Base-by-base conservation (phyloP, 257 asterid genomes). In the Phtheirospermum japonicum region DNA sequence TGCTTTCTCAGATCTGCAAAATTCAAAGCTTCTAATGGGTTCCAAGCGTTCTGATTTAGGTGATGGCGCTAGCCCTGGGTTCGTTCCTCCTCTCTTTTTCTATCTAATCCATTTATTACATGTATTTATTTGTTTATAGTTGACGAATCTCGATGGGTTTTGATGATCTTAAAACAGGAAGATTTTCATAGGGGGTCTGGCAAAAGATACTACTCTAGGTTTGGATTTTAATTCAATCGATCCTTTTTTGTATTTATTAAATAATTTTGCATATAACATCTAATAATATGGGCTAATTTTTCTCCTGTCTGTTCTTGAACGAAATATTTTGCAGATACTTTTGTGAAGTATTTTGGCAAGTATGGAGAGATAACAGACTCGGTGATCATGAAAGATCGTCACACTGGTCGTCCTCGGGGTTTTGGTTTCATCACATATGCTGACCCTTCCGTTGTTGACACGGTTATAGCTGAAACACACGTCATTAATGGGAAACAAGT, bases 61-160 rank as follows among this genome's bases (percentile, higher is more conserved):
- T 18, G 94, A 91, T 64, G 95, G 96, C 61, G 96, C 96, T 62
- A 88, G 95, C 79, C 96, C 96, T 6, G 96, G 98, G 98, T 91
- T 60, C 43, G 82, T 56, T 30, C 62, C 28, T 63, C 43, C 49
- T 42, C 19, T 42, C 2, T 42, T 17, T 12, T 42, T 51, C 36
- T 20, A 6, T 59, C n/a, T 49, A n/a, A 17, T 63, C 5, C n/a
- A 5, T 34, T 32, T 40, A 13, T 31, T 56, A 2, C 31, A 4
- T 68, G 7, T 33, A 7, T 70, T 4, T 36, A 1, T 52, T 11
- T 7, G 13, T 59, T 20, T 46, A 62, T 54, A 18, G 19, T n/a
- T 71, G 49, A 61, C 68, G 49, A 19, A 23, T 13, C 19, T 54
- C 11, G 7, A n/a, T 39, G 4, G 6, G 3, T 68, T 68, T 63